Conservation (phyloP, 257 asterid genomes). For the Ehretia macrophylla region DNA sequence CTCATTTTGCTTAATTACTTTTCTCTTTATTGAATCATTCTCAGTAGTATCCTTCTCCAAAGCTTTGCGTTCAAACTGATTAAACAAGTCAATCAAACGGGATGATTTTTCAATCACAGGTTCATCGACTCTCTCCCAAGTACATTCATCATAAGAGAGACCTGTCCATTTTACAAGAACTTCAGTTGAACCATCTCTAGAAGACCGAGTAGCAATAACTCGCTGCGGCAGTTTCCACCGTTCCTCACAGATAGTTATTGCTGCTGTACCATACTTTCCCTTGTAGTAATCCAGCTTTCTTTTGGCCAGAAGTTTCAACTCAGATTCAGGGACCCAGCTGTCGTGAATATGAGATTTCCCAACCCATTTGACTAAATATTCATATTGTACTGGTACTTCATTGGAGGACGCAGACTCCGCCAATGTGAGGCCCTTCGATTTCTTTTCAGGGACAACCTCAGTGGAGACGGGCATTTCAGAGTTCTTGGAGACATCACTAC, state of each 20-base stretch:
- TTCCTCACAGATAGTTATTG: constrained; percentile 76
- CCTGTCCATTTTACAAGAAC: constrained; percentile 84
- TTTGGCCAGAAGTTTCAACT: constrained; percentile 76
- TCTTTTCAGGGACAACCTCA: constrained; percentile 41
- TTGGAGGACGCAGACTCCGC: constrained; percentile 31
- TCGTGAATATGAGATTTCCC: constrained; percentile 90
- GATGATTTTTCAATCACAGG: constrained; percentile 53
- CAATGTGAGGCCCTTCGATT: constrained; percentile 30
- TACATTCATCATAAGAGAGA: constrained; percentile 93
- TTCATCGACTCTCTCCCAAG: constrained; percentile 90
- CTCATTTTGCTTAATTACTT: constrained; percentile 42
- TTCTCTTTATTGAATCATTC: constrained; percentile 34
- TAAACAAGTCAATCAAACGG: constrained; percentile 64
- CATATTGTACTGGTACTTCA: constrained; percentile 37
- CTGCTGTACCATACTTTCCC: constrained; percentile 73
- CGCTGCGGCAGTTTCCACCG: constrained; percentile 92
- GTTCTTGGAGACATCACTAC: constrained; percentile 15
- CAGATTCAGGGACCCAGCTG: constrained; percentile 81
- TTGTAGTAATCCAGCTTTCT: constrained; percentile 90
- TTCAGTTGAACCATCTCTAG: constrained; percentile 61
- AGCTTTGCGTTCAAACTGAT: constrained; percentile 68
- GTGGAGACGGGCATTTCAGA: constrained; percentile 26
- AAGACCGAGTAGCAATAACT: constrained; percentile 63
- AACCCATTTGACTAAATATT: constrained; percentile 93
- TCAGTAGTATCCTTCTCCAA: constrained; percentile 43